phyloP scores from a whole-genome alignment of 129 eudicot species.

The Calendula officinalis region DNA sequence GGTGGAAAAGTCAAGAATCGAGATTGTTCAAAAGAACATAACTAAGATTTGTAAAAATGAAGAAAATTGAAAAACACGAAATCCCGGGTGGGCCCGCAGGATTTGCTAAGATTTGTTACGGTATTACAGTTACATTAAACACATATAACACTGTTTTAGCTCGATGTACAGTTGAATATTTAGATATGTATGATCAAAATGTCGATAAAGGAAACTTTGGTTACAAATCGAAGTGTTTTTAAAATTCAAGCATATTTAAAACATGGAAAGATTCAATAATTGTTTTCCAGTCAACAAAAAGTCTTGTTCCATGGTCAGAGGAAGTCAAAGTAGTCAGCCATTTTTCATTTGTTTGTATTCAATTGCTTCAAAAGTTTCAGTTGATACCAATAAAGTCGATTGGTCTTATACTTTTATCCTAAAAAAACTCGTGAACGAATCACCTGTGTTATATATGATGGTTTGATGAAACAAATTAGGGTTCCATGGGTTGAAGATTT shows the following conservation, averaged over 20 bases:
- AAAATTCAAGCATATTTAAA: constrained; percentile 65
- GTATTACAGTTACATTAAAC: constrained; percentile 80
- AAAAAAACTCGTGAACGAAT: constrained; percentile 50
- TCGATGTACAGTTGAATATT: constrained; percentile 85
- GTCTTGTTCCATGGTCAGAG: constrained; percentile 79
- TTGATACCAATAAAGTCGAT: constrained; percentile 67
- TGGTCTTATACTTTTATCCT: constrained; percentile 86
- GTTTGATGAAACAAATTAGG: constrained; percentile 46
- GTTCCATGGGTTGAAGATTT: constrained; percentile 93
- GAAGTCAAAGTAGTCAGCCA: constrained; percentile 78
- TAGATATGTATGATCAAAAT: constrained; percentile 84
- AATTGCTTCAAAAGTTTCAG: constrained; percentile 60
- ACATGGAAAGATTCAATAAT: constrained; percentile 92
- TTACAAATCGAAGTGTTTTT: constrained; percentile 78
- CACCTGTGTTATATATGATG: constrained; percentile 45
- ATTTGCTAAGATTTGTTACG: constrained; percentile 78
- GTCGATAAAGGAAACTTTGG: constrained; percentile 73
- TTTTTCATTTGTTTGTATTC: constrained; percentile 79
- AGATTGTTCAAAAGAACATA: too few relatives aligned
- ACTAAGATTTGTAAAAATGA: too few relatives aligned
- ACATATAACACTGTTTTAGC: constrained; percentile 84
- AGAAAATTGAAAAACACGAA: too few relatives aligned
- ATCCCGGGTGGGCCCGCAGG: too few relatives aligned
- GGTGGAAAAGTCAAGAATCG: too few relatives aligned
- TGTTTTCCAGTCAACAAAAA: constrained; percentile 72